Evolutionary conservation across 148 eudicot genomes (phyloP).

Genomic region (Limonium bicolor): DNA sequence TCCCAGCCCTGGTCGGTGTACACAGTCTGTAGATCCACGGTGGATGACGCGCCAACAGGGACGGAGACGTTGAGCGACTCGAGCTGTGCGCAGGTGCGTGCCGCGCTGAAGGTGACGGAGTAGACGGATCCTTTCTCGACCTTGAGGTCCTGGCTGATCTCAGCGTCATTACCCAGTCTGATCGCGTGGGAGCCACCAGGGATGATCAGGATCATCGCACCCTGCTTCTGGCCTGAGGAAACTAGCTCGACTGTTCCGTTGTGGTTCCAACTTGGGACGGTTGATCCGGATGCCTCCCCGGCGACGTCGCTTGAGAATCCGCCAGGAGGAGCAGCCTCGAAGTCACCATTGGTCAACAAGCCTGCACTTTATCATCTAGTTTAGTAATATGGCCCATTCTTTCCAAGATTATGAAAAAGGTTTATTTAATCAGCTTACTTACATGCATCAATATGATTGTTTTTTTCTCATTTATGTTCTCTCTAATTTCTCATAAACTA

Average conservation of each 20-base stretch:
- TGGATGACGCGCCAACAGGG: constrained; percentile 42
- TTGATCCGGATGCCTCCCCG: constrained; percentile 29
- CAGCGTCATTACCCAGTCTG: constrained; percentile 86
- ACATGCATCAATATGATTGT: no score
- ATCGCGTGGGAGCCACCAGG: constrained; percentile 82
- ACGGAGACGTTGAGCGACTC: constrained; percentile 94
- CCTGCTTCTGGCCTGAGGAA: constrained; percentile 80
- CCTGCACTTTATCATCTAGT: constrained; percentile 58
- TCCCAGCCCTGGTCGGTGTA: constrained; percentile 98
- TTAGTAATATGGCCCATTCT: no score
- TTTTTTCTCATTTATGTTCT: no score
- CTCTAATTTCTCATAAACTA: no score
- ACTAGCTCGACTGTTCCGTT: constrained; percentile 85
- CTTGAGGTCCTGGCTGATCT: constrained; percentile 57
- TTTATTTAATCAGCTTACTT: no score
- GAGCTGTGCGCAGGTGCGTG: constrained; percentile 94
- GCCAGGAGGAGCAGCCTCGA: constrained; percentile 76
- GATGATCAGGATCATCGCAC: constrained; percentile 94
- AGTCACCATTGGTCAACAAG: constrained; percentile 61
- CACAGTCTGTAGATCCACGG: constrained; percentile 76
- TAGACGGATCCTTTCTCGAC: constrained; percentile 71
- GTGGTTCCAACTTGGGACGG: constrained; percentile 65
- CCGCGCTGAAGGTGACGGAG: constrained; percentile 84
- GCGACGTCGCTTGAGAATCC: constrained; percentile 43
- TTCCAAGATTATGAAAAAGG: no score